These are phyloP conservation scores for Ploettnerulaceae sp. DNA, from an alignment of 2,329 filamentous ascomycete species.

Conservation along the genomic window DNA sequence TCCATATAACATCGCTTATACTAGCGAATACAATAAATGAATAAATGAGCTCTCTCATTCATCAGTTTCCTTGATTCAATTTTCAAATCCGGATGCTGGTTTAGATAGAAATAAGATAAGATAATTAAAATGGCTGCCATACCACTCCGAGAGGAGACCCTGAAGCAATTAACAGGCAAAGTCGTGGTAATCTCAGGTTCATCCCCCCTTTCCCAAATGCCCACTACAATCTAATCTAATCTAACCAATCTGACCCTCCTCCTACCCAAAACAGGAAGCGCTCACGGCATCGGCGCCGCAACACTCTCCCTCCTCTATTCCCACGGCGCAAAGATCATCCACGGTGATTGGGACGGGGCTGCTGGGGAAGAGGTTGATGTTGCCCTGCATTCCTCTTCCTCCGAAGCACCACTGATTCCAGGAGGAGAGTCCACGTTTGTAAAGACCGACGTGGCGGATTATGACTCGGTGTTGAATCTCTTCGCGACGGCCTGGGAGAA, in stretches of 20 bases:
- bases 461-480: constrained; percentile 44
- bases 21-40: too few species aligned
- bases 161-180: not conserved
- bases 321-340: constrained; percentile 51
- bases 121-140: constrained; percentile 39
- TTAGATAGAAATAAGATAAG: not conserved
- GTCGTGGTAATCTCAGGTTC: constrained; percentile 2
- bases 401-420: not conserved
- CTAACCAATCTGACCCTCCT: not conserved
- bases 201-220: not conserved
- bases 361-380: constrained; percentile 36
- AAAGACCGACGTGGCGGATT: constrained; percentile 35
- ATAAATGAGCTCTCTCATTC: too few species aligned
- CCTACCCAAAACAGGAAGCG: not conserved
- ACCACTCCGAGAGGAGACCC: constrained; percentile 30
- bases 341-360: constrained; percentile 38
- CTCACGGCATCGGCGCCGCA: constrained; percentile 50
- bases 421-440: constrained; percentile 34
- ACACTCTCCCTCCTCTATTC: constrained; percentile 48
- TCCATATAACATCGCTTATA: too few species aligned
- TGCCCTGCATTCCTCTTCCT: constrained; percentile 23
- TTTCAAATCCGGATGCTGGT: too few species aligned
- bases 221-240: not conserved
- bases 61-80: too few species aligned
- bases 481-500: constrained; percentile 44